Conservation (phyloP, 495 filamentous ascomycete genomes). For the Thermothielavioides terrestris region DNA sequence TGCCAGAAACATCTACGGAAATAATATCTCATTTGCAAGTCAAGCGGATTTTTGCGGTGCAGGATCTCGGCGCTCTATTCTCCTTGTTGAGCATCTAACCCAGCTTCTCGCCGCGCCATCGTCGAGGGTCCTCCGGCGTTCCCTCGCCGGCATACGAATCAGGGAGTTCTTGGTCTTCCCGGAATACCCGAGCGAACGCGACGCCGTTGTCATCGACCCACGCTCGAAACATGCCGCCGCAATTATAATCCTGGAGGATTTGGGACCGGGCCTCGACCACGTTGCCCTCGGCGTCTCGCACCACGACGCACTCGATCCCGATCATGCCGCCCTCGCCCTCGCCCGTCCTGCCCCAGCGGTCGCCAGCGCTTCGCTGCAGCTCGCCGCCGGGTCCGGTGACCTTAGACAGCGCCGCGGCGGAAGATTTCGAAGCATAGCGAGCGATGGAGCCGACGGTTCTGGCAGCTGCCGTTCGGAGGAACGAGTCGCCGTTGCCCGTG, state of each 20-base stretch:
- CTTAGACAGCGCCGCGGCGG: conserved; percentile 44
- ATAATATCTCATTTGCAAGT: conserved; percentile 22
- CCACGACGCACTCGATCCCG: conserved; percentile 60
- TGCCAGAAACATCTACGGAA: conserved; percentile 15
- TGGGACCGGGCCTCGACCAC: conserved; percentile 34
- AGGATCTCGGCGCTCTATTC: neutral
- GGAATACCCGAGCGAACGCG: conserved; percentile 56
- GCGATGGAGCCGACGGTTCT: conserved; percentile 65
- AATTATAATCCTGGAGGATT: conserved; percentile 74
- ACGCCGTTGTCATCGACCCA: conserved; percentile 60
- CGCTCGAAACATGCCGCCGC: conserved; percentile 81
- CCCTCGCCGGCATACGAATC: conserved; percentile 12
- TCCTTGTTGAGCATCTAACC: neutral
- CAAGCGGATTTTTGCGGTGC: neutral
- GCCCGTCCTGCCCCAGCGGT: conserved; percentile 64
- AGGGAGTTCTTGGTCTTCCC: conserved; percentile 22
- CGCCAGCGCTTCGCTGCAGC: conserved; percentile 64
- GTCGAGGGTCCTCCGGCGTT: neutral
- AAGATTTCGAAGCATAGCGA: conserved; percentile 45
- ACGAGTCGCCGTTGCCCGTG: conserved; percentile 87
- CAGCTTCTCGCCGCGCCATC: conserved; percentile 11
- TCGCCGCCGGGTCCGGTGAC: conserved; percentile 66
- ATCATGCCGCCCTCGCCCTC: conserved; percentile 86
- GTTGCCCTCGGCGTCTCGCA: conserved; percentile 29
- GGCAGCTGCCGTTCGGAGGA: conserved; percentile 63